Conservation (phyloP, 2,329 filamentous ascomycete genomes). For the Arthroderma sp. region DNA sequence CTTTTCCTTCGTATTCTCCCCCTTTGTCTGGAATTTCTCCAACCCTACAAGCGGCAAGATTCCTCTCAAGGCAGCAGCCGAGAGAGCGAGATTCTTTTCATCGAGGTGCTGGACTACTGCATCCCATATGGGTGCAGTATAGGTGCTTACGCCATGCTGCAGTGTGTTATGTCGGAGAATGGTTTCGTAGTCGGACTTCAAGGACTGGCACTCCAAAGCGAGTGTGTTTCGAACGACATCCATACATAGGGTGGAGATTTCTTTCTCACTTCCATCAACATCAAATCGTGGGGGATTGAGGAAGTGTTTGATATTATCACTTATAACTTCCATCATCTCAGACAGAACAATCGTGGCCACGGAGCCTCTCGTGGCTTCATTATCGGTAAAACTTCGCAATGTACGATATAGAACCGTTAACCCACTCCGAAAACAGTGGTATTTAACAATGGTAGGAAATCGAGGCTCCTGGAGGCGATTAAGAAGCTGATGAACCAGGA, state of each 20-base stretch:
- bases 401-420: slow-evolving; percentile 36
- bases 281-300: slow-evolving; percentile 45
- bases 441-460: slow-evolving; percentile 32
- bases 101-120: slow-evolving; percentile 57
- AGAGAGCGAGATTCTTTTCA: slow-evolving; percentile 57
- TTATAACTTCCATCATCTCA: slow-evolving; percentile 38
- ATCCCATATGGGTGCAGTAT: slow-evolving; percentile 69
- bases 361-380: slow-evolving; percentile 34
- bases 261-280: slow-evolving; percentile 38
- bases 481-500: slow-evolving; percentile 65
- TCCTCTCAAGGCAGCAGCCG: slow-evolving; percentile 59
- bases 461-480: slow-evolving; percentile 39
- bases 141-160: slow-evolving; percentile 54
- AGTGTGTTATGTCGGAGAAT: slow-evolving; percentile 51
- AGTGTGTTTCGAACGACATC: slow-evolving; percentile 56
- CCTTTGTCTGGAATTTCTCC: slow-evolving; percentile 54
- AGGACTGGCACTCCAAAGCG: slow-evolving; percentile 57
- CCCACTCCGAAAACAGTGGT: slow-evolving; percentile 37
- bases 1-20: slow-evolving; percentile 40
- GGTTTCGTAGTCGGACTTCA: slow-evolving; percentile 55
- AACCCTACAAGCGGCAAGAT: slow-evolving; percentile 59
- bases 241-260: slow-evolving; percentile 46
- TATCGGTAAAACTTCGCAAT: slow-evolving; percentile 37
- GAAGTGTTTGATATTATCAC: slow-evolving; percentile 42
- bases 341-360: slow-evolving; percentile 38